phyloP scores from a whole-genome alignment of 1,284 basidiomycete genomes.

The Pseudozyma thailandica region DNA sequence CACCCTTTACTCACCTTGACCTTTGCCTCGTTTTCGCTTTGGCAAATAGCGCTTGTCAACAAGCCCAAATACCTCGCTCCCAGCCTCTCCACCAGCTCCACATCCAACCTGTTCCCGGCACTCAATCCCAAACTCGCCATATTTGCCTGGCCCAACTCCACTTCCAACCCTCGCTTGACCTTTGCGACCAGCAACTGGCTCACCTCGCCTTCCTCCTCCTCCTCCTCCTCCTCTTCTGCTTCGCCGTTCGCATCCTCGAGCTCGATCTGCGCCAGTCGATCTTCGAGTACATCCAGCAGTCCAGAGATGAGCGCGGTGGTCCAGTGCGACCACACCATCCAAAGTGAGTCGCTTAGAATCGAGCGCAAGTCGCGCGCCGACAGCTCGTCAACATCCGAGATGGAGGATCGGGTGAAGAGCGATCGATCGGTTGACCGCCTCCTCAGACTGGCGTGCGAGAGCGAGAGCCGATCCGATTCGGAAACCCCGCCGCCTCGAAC shows the following conservation, averaged over 20 bases:
- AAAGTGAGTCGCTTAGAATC: constrained; percentile 45
- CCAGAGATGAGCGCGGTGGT: constrained; percentile 41
- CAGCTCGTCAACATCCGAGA: background rate
- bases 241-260: constrained; percentile 1
- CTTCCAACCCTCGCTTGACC: constrained; percentile 11
- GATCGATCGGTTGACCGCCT: constrained; percentile 32
- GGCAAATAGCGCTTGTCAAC: constrained; percentile 13
- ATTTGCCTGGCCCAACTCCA: constrained; percentile 26
- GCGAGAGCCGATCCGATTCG: constrained; percentile 36
- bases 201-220: constrained; percentile 18
- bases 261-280: constrained; percentile 32
- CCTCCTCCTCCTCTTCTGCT: background rate
- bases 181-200: constrained; percentile 13
- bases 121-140: constrained; percentile 48
- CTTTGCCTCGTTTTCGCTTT: background rate
- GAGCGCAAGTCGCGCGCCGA: constrained; percentile 18
- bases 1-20: constrained; percentile 36
- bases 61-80: constrained; percentile 16
- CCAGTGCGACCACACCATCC: constrained; percentile 52
- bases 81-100: constrained; percentile 35
- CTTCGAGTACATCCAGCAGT: constrained; percentile 37
- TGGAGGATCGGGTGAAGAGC: constrained; percentile 22
- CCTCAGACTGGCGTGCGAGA: constrained; percentile 21
- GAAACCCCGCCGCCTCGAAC: constrained; percentile 16
- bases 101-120: constrained; percentile 41